Conservation (phyloP, 164 flowering plant species). For the Piper longum region DNA sequence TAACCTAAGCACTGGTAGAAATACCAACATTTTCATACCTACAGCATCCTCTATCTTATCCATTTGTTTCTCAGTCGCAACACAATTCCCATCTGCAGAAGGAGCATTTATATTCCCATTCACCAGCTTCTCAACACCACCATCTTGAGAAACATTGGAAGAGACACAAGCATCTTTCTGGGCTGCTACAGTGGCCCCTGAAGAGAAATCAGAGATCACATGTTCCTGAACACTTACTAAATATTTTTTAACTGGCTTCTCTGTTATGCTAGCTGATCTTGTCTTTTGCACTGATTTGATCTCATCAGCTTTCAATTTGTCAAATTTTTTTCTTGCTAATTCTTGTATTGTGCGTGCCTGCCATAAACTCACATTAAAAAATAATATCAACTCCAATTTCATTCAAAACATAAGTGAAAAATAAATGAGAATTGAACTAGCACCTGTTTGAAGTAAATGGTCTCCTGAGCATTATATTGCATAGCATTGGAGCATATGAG, state of each 20-base stretch:
- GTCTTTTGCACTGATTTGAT: conserved; percentile 36
- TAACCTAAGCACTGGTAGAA: too few species aligned
- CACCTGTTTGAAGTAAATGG: conserved; percentile 87
- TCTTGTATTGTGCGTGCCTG: conserved; percentile 89
- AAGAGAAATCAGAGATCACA: conserved; percentile 71
- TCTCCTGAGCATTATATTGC: conserved; percentile 89
- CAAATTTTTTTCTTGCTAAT: conserved; percentile 66
- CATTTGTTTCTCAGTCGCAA: conserved; percentile 27
- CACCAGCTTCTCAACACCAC: conserved; percentile 31
- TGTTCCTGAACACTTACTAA: conserved; percentile 39
- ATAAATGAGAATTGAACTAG: background rate
- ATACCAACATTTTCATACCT: conserved; percentile 24
- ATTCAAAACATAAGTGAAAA: background rate
- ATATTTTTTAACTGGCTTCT: conserved; percentile 44
- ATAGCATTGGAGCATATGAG: conserved; percentile 88
- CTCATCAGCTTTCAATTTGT: conserved; percentile 41
- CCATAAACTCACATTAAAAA: conserved; percentile 4
- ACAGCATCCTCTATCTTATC: conserved; percentile 59
- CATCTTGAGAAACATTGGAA: conserved; percentile 20
- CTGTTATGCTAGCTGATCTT: conserved; percentile 22
- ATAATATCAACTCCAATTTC: background rate
- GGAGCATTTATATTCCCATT: conserved; percentile 26
- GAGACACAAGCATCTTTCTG: conserved; percentile 31
- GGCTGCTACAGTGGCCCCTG: conserved; percentile 74
- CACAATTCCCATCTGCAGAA: conserved; percentile 33